phyloP scores from a whole-genome alignment of 78 protist species.

The Dictyostelium purpureum region DNA sequence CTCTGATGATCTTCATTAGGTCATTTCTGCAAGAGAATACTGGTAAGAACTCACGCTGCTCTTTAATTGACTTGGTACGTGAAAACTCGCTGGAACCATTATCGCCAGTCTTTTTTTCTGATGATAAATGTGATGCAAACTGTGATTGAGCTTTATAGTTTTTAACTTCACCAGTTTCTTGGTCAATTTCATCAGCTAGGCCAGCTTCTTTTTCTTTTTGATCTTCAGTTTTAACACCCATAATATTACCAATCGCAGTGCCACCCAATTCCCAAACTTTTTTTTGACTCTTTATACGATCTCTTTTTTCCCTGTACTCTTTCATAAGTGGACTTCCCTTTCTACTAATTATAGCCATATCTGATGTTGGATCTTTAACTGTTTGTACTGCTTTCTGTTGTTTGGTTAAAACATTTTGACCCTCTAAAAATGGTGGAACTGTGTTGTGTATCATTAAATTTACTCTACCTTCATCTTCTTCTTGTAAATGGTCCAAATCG shows the following conservation, averaged over 20 bases:
- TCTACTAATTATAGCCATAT: slow-evolving; percentile 90
- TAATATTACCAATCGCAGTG: slow-evolving; percentile 76
- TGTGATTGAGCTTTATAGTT: slow-evolving; percentile 65
- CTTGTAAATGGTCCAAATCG: slow-evolving; percentile 84
- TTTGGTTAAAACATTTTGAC: slow-evolving; percentile 70
- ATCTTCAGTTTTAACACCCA: slow-evolving; percentile 82
- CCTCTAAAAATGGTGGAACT: slow-evolving; percentile 97
- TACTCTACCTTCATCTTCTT: slow-evolving; percentile 64
- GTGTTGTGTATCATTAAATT: slow-evolving; percentile 89
- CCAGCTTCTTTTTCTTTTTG: slow-evolving; percentile 30
- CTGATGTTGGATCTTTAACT: slow-evolving; percentile 94
- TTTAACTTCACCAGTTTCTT: slow-evolving; percentile 36
- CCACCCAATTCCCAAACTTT: slow-evolving; percentile 87
- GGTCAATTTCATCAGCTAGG: background rate
- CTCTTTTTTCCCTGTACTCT: slow-evolving; percentile 82
- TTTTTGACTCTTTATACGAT: slow-evolving; percentile 62
- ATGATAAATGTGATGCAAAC: slow-evolving; percentile 44
- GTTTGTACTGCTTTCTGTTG: slow-evolving; percentile 88
- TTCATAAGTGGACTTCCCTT: slow-evolving; percentile 84
- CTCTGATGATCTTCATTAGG: slow-evolving; percentile 90
- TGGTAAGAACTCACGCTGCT: slow-evolving; percentile 98
- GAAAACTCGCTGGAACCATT: slow-evolving; percentile 89
- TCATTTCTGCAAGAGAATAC: slow-evolving; percentile 87
- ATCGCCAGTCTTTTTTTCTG: background rate
- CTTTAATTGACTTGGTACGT: slow-evolving; percentile 82